These are phyloP conservation scores for Sporopachydermia quercuum DNA, from an alignment of 805 yeast genomes.

Conservation along the genomic window DNA sequence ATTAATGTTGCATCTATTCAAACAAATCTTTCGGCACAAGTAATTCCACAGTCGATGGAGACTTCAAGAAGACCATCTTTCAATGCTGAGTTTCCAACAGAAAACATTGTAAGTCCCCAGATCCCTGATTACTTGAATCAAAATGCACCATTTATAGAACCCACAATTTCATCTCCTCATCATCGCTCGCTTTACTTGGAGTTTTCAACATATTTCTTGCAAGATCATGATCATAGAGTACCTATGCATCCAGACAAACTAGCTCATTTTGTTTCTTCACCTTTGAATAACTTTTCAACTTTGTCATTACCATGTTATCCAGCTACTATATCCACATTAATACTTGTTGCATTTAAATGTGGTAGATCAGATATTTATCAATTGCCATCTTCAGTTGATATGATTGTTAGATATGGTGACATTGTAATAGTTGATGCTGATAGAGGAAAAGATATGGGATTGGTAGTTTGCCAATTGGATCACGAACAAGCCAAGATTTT, in stretches of 20 bases:
- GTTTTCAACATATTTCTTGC: background rate
- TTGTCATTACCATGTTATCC: background rate
- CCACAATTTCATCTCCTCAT: too few relatives aligned
- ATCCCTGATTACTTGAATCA: background rate
- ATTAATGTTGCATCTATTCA: background rate
- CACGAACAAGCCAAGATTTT: constrained; percentile 55
- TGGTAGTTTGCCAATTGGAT: constrained; percentile 47
- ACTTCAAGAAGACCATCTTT: background rate
- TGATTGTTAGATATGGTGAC: constrained; percentile 42
- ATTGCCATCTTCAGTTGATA: constrained; percentile 48
- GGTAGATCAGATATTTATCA: constrained; percentile 60
- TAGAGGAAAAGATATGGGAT: constrained; percentile 66
- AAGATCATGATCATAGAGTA: background rate
- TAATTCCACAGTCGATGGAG: background rate
- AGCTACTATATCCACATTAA: constrained; percentile 12
- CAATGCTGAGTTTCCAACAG: background rate
- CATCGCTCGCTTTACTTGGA: background rate
- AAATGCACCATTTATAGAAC: background rate
- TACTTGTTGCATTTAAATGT: constrained; percentile 40
- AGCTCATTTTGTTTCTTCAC: background rate
- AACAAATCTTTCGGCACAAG: background rate
- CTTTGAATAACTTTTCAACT: background rate
- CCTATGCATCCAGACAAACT: background rate
- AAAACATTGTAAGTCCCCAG: background rate
- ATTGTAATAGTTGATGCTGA: constrained; percentile 73